Base-by-base conservation (phyloP, 1,284 basidiomycete genomes). In the Austroboletus niveus region DNA sequence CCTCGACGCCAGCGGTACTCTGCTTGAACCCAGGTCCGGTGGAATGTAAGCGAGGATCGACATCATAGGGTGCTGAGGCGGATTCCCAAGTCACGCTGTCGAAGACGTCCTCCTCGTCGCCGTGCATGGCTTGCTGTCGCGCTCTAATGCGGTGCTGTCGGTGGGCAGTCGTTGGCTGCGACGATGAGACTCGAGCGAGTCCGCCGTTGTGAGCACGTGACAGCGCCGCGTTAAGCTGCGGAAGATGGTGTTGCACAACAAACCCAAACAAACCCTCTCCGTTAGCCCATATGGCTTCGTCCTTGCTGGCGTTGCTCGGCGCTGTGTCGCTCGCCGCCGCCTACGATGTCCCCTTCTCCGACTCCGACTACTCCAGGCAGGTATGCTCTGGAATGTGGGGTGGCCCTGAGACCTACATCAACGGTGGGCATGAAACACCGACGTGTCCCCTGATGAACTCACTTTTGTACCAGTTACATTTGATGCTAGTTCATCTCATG, bases 311-410 rank as follows among this genome's bases (percentile, higher is more conserved):
- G 35, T 61, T 65, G 50, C 66, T 73, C 61, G 62, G 71, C 55
- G 62, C 69, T 44, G 60, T 65, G 42, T 60, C 68, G 47, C 62
- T 64, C 48, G 79, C 59, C 20, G 56, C 64, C 20, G 77, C 81
- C 7, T 90, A 82, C 70, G 77, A 88, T 54, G 84, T 84, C 42
- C 73, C 82, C 17, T 75, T 90, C n/a, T 66, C 77, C 42, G 85
- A 86, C 66, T 82, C 81, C 57, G 92, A 95, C 66, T 86, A 84
- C 72, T 80, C 82, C 43, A 80, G 89, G 47, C 94, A 98, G 77
- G 87, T 89, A 68, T 99, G 95, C 75, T 92, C 88, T 55, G 95
- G 95, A 49, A 97, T 99, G 92, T 96, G 90, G 81, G 90, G 84
- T 27, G 83, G 83, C 48, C 70, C 80, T 49, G 77, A 84, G 36